These are phyloP conservation scores for Thuidium tamariscinum DNA, from an alignment of 225 moss, liverwort and hornwort species.

Conservation along the genomic window DNA sequence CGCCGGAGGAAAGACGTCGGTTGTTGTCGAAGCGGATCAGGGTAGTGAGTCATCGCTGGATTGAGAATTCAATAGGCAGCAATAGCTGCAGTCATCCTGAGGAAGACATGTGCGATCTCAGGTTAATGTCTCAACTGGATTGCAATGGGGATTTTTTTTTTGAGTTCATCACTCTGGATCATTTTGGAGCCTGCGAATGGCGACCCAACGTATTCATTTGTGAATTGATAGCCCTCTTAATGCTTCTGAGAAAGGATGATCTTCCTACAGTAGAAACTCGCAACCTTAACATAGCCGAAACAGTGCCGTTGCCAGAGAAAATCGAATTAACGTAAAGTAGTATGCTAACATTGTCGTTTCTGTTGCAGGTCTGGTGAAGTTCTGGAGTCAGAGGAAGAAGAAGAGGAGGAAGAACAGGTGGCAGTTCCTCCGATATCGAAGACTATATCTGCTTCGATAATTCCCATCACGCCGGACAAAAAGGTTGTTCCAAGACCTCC, in stretches of 20 bases:
- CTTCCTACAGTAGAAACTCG: not conserved
- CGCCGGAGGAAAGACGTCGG: constrained; percentile 23
- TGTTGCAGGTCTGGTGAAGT: constrained; percentile 15
- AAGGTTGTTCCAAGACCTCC: constrained; percentile 13
- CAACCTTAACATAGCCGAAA: not conserved
- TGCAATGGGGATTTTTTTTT: not conserved
- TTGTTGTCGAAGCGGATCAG: constrained; percentile 52
- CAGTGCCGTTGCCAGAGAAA: not conserved
- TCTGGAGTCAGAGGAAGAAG: constrained; percentile 17
- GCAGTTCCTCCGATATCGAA: not conserved
- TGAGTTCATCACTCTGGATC: not conserved
- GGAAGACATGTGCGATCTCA: constrained; percentile 50
- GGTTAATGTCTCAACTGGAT: constrained; percentile 22
- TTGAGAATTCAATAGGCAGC: constrained; percentile 45
- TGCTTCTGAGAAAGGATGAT: not conserved
- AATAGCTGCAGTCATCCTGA: constrained; percentile 23
- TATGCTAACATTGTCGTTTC: not conserved
- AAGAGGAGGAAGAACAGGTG: not conserved
- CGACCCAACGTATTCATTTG: not conserved
- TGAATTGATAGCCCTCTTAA: not conserved
- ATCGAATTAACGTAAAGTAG: not conserved
- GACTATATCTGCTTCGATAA: not conserved
- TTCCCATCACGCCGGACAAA: constrained; percentile 27
- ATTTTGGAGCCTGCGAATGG: not conserved
- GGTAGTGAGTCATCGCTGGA: constrained; percentile 75